A percentile compares a stretch with the other conserved stretches of the same genome.
phyloP scores from a whole-genome alignment of 1,284 basidiomycete genomes.

The Trametes pubescens region DNA sequence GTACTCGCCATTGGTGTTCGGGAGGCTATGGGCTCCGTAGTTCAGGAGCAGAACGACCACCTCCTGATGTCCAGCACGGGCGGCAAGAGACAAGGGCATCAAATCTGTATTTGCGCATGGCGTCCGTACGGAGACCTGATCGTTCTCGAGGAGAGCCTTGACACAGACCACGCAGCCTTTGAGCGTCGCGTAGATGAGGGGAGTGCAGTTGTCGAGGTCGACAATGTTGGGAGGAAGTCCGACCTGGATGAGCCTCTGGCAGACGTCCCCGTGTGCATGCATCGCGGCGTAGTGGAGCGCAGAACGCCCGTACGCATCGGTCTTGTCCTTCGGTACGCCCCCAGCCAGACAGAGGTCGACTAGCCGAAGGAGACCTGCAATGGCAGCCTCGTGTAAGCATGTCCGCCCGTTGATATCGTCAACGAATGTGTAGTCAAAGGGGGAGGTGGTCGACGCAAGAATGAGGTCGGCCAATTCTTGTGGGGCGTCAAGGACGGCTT shows the following conservation, averaged over 20 bases:
- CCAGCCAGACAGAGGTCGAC: slow-evolving; percentile 85
- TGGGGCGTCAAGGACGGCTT: slow-evolving; percentile 85
- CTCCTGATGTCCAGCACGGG: slow-evolving; percentile 88
- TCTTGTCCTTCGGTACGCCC: slow-evolving; percentile 70
- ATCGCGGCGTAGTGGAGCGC: slow-evolving; percentile 97
- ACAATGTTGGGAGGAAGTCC: slow-evolving; percentile 72
- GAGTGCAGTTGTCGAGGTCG: slow-evolving; percentile 95
- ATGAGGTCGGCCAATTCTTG: slow-evolving; percentile 78
- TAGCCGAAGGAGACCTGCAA: slow-evolving; percentile 83
- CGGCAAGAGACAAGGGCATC: slow-evolving; percentile 91
- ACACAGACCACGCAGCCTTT: slow-evolving; percentile 88
- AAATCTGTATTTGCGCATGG: slow-evolving; percentile 72
- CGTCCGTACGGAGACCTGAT: slow-evolving; percentile 66
- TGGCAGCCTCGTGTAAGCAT: slow-evolving; percentile 94
- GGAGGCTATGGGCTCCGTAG: slow-evolving; percentile 79
- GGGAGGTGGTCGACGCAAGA: slow-evolving; percentile 66
- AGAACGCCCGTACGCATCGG: slow-evolving; percentile 92
- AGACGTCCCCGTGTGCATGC: slow-evolving; percentile 86
- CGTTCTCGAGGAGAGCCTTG: slow-evolving; percentile 76
- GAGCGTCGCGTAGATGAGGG: slow-evolving; percentile 92
- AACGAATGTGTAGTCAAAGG: slow-evolving; percentile 91
- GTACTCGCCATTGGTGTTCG: slow-evolving; percentile 95
- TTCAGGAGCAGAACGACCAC: slow-evolving; percentile 84
- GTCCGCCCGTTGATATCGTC: slow-evolving; percentile 98
- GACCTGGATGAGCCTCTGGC: slow-evolving; percentile 78